These are phyloP conservation scores for Saccharomyces hybrid DNA, from an alignment of 1,139 yeast genomes.

Conservation along the genomic window DNA sequence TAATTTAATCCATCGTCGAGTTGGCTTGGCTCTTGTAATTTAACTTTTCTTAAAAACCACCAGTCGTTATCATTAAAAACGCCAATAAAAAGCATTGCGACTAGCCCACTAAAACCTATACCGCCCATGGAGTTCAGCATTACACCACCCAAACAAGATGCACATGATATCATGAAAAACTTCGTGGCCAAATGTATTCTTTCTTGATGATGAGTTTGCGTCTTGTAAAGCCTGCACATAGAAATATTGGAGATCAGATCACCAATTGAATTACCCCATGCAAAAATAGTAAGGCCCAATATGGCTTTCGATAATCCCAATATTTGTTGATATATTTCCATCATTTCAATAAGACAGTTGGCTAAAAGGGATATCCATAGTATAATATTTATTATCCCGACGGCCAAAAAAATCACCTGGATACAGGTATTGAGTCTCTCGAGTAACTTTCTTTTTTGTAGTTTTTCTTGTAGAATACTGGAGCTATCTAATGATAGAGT, in stretches of 20 bases:
- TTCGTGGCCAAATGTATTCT: slow-evolving; percentile 23
- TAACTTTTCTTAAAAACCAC: slow-evolving; percentile 23
- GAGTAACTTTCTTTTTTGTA: background rate
- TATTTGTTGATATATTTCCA: slow-evolving; percentile 37
- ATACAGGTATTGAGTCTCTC: background rate
- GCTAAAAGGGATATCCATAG: slow-evolving; percentile 54
- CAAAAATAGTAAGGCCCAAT: slow-evolving; percentile 80
- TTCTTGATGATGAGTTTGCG: slow-evolving; percentile 18
- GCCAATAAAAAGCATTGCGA: slow-evolving; percentile 26
- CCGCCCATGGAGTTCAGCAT: slow-evolving; percentile 31
- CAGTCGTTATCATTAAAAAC: slow-evolving; percentile 11
- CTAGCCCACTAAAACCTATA: slow-evolving; percentile 30
- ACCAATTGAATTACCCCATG: slow-evolving; percentile 90
- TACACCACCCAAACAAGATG: slow-evolving; percentile 32
- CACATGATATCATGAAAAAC: slow-evolving; percentile 29
- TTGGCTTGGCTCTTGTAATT: slow-evolving; percentile 9
- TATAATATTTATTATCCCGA: slow-evolving; percentile 81
- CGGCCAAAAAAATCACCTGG: slow-evolving; percentile 16
- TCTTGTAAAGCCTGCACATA: slow-evolving; percentile 29
- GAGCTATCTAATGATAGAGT: slow-evolving; percentile 13
- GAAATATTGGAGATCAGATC: slow-evolving; percentile 83
- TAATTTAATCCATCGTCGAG: slow-evolving; percentile 9
- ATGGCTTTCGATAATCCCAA: slow-evolving; percentile 58
- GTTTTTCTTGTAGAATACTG: background rate
- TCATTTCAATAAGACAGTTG: slow-evolving; percentile 45